Evolutionary conservation across 2,329 filamentous ascomycete genomes (phyloP).

Genomic region (Phialophora tarda): DNA sequence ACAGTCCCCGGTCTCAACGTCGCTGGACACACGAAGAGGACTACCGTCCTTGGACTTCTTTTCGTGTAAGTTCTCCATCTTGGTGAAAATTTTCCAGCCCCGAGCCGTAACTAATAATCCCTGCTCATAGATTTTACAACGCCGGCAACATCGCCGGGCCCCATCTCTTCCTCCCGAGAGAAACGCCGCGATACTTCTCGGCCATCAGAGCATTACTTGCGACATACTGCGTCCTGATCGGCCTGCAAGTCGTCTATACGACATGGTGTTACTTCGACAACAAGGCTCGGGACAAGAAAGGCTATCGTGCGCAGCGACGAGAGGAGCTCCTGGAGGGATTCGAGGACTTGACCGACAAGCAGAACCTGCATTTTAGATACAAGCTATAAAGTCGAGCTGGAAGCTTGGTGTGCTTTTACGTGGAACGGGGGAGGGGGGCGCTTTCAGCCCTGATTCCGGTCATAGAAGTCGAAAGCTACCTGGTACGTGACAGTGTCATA

Average conservation of each 20-base stretch:
- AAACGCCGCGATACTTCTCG: constrained; percentile 53
- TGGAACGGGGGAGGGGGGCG: no score
- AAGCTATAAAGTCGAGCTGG: constrained; percentile 39
- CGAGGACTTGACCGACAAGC: constrained; percentile 47
- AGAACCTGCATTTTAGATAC: constrained; percentile 47
- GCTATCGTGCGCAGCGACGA: constrained; percentile 14
- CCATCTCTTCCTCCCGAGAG: constrained; percentile 54
- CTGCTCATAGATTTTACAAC: constrained; percentile 49
- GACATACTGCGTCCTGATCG: constrained; percentile 53
- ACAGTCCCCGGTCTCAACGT: constrained; percentile 56
- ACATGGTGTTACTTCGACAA: constrained; percentile 32
- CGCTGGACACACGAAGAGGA: constrained; percentile 60
- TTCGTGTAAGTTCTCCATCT: constrained; percentile 43
- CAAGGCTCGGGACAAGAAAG: constrained; percentile 23
- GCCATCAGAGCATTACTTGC: constrained; percentile 52
- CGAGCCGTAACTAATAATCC: neutral
- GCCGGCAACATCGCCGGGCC: constrained; percentile 58
- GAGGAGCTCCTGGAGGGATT: constrained; percentile 43
- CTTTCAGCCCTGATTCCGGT: neutral
- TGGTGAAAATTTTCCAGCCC: neutral
- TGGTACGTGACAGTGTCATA: neutral
- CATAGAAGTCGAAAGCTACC: neutral
- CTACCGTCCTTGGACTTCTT: constrained; percentile 56
- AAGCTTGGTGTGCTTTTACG: neutral
- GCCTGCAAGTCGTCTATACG: constrained; percentile 42